A percentile compares a stretch with the other conserved stretches of the same genome.
Evolutionary conservation across 164 flowering plant genomes (phyloP).

Genomic region (Annona cherimola): DNA sequence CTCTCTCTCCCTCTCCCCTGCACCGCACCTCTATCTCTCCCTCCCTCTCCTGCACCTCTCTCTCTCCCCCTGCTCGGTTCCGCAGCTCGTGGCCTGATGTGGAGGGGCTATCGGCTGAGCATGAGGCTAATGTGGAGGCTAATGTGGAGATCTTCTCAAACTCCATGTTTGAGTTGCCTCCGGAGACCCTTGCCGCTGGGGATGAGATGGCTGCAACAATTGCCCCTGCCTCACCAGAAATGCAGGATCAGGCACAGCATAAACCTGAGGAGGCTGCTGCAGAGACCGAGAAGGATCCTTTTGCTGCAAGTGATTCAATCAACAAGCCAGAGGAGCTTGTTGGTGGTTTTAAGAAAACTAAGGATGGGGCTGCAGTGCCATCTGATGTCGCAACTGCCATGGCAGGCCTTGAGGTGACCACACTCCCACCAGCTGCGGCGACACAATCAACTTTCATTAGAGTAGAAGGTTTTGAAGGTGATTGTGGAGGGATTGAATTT

Average conservation of each 20-base stretch:
- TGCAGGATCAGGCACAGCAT: constrained; percentile 28
- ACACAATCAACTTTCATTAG: constrained; percentile 71
- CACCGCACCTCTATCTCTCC: no score
- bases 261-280: constrained; percentile 36
- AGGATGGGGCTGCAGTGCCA: constrained; percentile 29
- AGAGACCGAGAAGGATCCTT: constrained; percentile 62
- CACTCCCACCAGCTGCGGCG: constrained; percentile 91
- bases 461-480: constrained; percentile 95
- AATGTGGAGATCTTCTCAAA: constrained; percentile 57
- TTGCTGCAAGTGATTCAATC: constrained; percentile 87
- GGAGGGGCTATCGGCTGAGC: constrained; percentile 55
- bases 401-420: constrained; percentile 79
- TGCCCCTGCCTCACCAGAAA: constrained; percentile 25
- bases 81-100: constrained; percentile 60
- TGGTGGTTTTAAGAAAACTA: constrained; percentile 82
- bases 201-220: constrained; percentile 65
- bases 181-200: constrained; percentile 79
- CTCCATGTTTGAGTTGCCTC: constrained; percentile 64
- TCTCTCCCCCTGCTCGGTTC: no score
- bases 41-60: no score
- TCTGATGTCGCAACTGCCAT: constrained; percentile 61
- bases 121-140: no score
- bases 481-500: constrained; percentile 96
- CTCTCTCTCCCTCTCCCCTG: no score
- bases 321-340: constrained; percentile 66